These are phyloP conservation scores for Gynostemma pentaphyllum DNA, from an alignment of 306 rosid species.

Conservation along the genomic window DNA sequence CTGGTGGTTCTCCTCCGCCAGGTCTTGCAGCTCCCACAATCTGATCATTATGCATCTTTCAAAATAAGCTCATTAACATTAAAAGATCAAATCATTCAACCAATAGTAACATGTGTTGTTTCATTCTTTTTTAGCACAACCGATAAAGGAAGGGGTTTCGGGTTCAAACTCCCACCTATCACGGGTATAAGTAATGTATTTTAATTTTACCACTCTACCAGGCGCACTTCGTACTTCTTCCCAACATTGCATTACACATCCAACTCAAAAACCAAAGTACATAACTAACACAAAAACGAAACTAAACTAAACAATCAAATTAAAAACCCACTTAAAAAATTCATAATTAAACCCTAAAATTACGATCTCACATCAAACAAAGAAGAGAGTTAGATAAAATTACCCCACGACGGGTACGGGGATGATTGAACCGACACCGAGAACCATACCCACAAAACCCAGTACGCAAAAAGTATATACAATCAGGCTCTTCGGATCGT, in stretches of 20 bases:
- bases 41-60: constrained; percentile 31
- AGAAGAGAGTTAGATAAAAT: constrained; percentile 11
- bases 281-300: not conserved
- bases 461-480: constrained; percentile 62
- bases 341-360: constrained; percentile 10
- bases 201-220: not conserved
- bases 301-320: not conserved
- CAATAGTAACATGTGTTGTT: constrained; percentile 8
- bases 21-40: constrained; percentile 63
- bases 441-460: constrained; percentile 80
- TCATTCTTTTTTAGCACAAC: too few species aligned
- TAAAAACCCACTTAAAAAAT: constrained; percentile 2
- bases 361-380: not conserved
- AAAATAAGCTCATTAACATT: constrained; percentile 11
- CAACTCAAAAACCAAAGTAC: not conserved
- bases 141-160: too few species aligned
- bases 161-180: too few species aligned
- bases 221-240: not conserved
- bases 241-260: not conserved
- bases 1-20: constrained; percentile 58
- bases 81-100: not conserved
- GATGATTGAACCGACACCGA: constrained; percentile 91
- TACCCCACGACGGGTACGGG: constrained; percentile 77
- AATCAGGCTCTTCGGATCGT: constrained; percentile 71
- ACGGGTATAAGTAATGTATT: constrained; percentile 15